These are phyloP conservation scores for Volvox africanus DNA, from an alignment of 139 green algal genomes.

Conservation along the genomic window DNA sequence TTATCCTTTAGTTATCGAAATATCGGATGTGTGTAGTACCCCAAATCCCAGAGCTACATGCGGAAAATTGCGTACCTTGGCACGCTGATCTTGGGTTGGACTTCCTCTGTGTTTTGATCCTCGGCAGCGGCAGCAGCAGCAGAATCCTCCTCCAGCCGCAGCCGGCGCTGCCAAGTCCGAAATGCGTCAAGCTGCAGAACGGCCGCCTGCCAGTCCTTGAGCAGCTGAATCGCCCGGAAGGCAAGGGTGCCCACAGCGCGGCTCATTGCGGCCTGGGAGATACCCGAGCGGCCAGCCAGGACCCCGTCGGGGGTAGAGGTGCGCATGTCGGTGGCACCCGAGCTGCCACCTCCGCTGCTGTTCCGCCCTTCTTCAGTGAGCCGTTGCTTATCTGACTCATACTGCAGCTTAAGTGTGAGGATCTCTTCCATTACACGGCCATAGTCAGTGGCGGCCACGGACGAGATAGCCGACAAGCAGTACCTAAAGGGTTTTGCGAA, in stretches of 20 bases:
- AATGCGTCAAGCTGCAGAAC: conserved; percentile 1
- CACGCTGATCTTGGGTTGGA: not conserved
- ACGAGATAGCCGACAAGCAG: not conserved
- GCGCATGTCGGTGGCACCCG: not conserved
- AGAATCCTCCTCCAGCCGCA: not conserved
- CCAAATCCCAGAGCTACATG: not conserved
- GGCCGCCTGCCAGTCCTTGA: conserved; percentile 36
- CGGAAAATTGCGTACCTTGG: not conserved
- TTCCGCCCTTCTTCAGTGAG: not conserved
- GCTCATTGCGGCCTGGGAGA: not conserved
- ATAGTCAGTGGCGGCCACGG: not conserved
- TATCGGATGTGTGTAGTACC: too few relatives aligned
- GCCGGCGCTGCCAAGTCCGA: conserved; percentile 11
- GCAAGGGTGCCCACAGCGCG: not conserved
- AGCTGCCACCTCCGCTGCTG: not conserved
- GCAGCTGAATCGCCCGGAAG: not conserved
- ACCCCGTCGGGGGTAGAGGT: not conserved
- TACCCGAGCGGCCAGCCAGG: not conserved
- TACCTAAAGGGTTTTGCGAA: not conserved
- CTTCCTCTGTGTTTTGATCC: not conserved
- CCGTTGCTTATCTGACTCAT: not conserved
- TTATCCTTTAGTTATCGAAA: too few relatives aligned
- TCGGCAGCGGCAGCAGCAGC: not conserved
- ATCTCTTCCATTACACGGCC: conserved; percentile 9
- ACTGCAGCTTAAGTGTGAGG: conserved; percentile 1